These are phyloP conservation scores for Globisporangium abappressorium DNA, from an alignment of 352 stramenopile species.

Conservation along the genomic window DNA sequence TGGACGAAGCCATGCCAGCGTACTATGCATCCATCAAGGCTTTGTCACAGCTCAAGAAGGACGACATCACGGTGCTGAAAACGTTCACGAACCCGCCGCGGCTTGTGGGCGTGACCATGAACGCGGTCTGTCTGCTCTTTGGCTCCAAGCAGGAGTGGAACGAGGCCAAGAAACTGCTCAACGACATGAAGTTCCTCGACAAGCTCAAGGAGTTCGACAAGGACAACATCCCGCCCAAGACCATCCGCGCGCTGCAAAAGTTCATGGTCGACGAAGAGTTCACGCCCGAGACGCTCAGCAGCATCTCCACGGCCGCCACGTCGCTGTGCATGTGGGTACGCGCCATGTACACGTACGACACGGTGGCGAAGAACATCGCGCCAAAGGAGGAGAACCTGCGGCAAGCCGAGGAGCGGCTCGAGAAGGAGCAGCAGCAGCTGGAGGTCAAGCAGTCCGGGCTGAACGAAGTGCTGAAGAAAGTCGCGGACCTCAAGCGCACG, in stretches of 20 bases:
- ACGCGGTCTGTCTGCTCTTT: slow-evolving; percentile 90
- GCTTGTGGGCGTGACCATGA: slow-evolving; percentile 89
- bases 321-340: slow-evolving; percentile 94
- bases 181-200: slow-evolving; percentile 92
- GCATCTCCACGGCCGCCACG: slow-evolving; percentile 87
- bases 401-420: slow-evolving; percentile 83
- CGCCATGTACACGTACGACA: slow-evolving; percentile 94
- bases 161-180: slow-evolving; percentile 89
- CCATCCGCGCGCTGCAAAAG: slow-evolving; percentile 87
- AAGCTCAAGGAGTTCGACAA: slow-evolving; percentile 88
- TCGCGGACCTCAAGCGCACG: slow-evolving; percentile 86
- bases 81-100: slow-evolving; percentile 90
- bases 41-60: slow-evolving; percentile 89
- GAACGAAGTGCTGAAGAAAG: slow-evolving; percentile 74
- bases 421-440: slow-evolving; percentile 82
- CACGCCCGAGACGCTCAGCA: slow-evolving; percentile 87
- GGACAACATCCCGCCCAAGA: slow-evolving; percentile 86
- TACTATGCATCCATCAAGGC: slow-evolving; percentile 91
- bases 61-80: slow-evolving; percentile 91
- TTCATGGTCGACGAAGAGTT: slow-evolving; percentile 91
- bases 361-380: slow-evolving; percentile 91
- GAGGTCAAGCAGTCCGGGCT: slow-evolving; percentile 87
- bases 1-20: slow-evolving; percentile 91
- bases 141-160: slow-evolving; percentile 90
- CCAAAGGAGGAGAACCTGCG: slow-evolving; percentile 92